Base-by-base conservation (phyloP, 225 moss, liverwort and hornwort species). In the Straminergon stramineum region DNA sequence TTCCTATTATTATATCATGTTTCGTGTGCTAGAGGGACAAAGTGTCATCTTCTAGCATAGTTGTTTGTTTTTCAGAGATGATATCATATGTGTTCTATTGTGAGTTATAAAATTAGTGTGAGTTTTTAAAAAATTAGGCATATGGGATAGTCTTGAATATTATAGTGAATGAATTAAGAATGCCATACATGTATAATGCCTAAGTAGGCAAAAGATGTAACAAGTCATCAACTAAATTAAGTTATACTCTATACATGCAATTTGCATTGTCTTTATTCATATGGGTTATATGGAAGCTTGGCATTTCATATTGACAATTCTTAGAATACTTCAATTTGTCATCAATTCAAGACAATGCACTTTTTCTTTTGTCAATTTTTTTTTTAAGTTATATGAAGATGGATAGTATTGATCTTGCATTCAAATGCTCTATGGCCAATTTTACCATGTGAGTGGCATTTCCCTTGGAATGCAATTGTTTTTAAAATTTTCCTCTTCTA, bases 11-110 rank as follows among this genome's bases (percentile, higher is more conserved):
- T 23, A 39, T 39, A 70, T 13, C 7, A 39, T 39, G 14, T 39
- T 39, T 39, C 1, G 7, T 23, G 7, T 70, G 2, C 6, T 24
- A 4, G 7, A 7, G 13, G 12, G 4, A 39, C 1, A 70, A 1
- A 68, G 22, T 23, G 5, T 74, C n/a, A n/a, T n/a, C 45, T 6
- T 43, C 3, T 10, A 74, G 17, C 0, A 1, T 16, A 27, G 6
- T 1, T 43, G 2, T 43, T 26, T 71, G 15, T 39, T 71, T 74
- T 45, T 43, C 14, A 14, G 4, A 30, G 6, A 31, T 48, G 18
- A 75, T 48, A 48, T 45, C 5, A 27, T 3, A 1, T 43, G 24
- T 17, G 16, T 73, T 43, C 5, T 26, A 73, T 3, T 16, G 2
- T 73, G 27, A 73, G 9, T 73, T 15, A 43, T 27, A 27, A 73